Base-by-base conservation (phyloP, 371 early-diverging fungal genomes). In the Furculomyces boomerangus region DNA sequence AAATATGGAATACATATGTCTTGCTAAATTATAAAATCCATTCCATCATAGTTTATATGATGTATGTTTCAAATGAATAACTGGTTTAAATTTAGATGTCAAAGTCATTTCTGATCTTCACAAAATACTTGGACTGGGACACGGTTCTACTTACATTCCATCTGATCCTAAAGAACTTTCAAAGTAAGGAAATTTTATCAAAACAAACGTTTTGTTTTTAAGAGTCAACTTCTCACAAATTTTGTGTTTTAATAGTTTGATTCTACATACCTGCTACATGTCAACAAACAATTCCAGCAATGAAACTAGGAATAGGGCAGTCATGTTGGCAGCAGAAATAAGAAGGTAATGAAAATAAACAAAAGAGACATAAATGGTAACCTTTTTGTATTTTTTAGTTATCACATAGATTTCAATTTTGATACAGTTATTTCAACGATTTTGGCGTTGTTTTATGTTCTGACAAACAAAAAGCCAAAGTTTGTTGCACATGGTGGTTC, bases 241-340 rank as follows among this genome's bases (percentile, higher is more conserved):
- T 39, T 13, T 39, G 39, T 39, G n/a, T n/a, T 43, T 43, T 20
- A 16, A 5, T 51, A 51, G 32, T 24, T 13, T 25, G 13, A 13
- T 51, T 45, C 87, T 98, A 64, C 89, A 92, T 62, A 94, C 97
- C 0, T 83, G 90, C 64, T 98, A 91, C 54, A 91, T 98, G 93
- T 91, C 91, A 0, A 88, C 96, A 3, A 67, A 62, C 24, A 88
- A 98, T 67, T 96, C 96, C 3, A 81, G 86, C 30, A 53, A 53
- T 5, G 93, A 91, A 49, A 96, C 98, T 0, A 78, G 88, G 2
- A 40, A 67, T 14, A 75, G 98, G 8, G 92, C 97, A 2, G 77
- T 74, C 41, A 61, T 71, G 13, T 72, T 98, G 27, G 91, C 97
- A 1, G 61, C 74, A 22, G 71, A 71, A 3, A 90, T 98, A 44